Evolutionary conservation across 2,329 filamentous ascomycete species (phyloP).

Genomic region (Knufia fluminis): DNA sequence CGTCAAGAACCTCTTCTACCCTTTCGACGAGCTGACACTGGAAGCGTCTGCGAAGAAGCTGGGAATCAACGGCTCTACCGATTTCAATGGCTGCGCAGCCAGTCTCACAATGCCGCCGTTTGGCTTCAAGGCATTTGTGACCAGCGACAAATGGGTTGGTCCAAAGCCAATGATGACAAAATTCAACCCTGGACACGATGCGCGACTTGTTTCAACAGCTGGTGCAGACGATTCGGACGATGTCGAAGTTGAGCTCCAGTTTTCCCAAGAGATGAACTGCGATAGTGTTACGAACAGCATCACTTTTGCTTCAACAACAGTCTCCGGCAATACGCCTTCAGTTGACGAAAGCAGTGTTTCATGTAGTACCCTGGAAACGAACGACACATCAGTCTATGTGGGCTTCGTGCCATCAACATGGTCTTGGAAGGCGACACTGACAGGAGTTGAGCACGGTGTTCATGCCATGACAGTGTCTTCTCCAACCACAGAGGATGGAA

Average conservation of each 20-base stretch:
- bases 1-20: constrained; percentile 56
- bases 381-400: constrained; percentile 32
- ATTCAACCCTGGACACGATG: constrained; percentile 54
- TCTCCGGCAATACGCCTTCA: constrained; percentile 34
- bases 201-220: constrained; percentile 43
- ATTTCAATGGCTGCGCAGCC: constrained; percentile 48
- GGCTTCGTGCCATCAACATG: constrained; percentile 48
- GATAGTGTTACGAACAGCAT: constrained; percentile 43
- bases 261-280: constrained; percentile 54
- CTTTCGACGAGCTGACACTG: constrained; percentile 49
- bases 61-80: constrained; percentile 38
- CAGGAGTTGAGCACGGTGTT: constrained; percentile 51
- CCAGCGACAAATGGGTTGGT: constrained; percentile 39
- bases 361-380: constrained; percentile 36
- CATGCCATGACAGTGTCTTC: constrained; percentile 47
- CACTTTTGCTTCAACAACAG: constrained; percentile 45
- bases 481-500: constrained; percentile 29
- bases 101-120: constrained; percentile 46
- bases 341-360: constrained; percentile 38
- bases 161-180: constrained; percentile 51
- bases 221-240: constrained; percentile 33
- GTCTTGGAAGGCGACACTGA: constrained; percentile 44
- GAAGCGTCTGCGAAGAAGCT: constrained; percentile 38
- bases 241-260: constrained; percentile 47
- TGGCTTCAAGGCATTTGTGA: constrained; percentile 54